phyloP scores from a whole-genome alignment of 2,329 filamentous ascomycete genomes.

The Fusarium anguioides region DNA sequence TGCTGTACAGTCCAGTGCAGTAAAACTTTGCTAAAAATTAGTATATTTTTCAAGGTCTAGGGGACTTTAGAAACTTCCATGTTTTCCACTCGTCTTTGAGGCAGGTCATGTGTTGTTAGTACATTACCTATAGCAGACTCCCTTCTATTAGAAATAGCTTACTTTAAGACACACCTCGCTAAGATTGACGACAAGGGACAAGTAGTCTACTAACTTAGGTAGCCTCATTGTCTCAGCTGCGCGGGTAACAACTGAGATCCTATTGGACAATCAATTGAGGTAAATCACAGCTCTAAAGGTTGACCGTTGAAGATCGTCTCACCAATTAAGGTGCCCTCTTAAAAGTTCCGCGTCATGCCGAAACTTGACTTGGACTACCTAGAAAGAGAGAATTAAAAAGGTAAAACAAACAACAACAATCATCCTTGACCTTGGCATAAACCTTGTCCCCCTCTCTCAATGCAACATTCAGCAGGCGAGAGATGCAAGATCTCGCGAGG shows the following conservation, averaged over 20 bases:
- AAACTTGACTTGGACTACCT: background rate
- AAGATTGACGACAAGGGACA: conserved; percentile 11
- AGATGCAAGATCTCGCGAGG: conserved; percentile 10
- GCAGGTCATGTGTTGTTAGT: background rate
- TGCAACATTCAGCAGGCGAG: conserved; percentile 8
- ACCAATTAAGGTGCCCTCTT: background rate
- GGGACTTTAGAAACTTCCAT: background rate
- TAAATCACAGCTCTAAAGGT: conserved; percentile 10
- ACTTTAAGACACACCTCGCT: conserved; percentile 23
- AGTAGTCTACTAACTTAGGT: too few species aligned
- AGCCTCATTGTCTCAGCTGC: conserved; percentile 34
- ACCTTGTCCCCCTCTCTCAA: conserved; percentile 6
- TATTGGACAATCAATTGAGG: background rate
- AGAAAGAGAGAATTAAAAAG: background rate
- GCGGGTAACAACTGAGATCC: background rate
- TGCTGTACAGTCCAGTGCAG: too few species aligned
- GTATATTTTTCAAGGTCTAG: conserved; percentile 7
- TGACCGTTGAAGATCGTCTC: background rate
- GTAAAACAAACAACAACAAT: background rate
- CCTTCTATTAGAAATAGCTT: conserved; percentile 21
- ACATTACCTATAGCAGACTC: conserved; percentile 1
- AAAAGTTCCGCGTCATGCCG: background rate
- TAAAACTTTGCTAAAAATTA: conserved; percentile 6
- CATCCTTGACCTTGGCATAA: conserved; percentile 13
- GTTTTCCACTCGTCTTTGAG: background rate